Evolutionary conservation across 2,329 filamentous ascomycete species (phyloP), one percentile per base, ranked within the genome.

Genomic region (Teratosphaeria epicoccoides): DNA sequence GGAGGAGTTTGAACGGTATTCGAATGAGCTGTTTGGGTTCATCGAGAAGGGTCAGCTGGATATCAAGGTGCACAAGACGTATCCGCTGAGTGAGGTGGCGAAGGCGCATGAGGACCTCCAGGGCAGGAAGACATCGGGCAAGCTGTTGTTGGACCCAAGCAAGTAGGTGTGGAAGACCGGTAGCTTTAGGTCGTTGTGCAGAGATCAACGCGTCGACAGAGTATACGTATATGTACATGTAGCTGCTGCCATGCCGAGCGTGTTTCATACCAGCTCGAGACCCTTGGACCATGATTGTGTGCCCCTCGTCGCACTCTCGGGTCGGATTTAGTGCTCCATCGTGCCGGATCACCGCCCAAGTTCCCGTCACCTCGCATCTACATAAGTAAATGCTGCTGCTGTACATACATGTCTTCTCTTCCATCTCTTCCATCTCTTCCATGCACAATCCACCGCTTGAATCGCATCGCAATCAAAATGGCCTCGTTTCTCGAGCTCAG

Each of bases 121-220:
- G 70, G 79, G 86, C 43, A 77, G 89, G 61, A 87, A 84, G 74
- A 93, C 88, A 1, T 87, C 82, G 10, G 90, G 90, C 17, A 95
- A 95, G 74, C 69, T 94, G 56, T 67, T 96, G 51, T 68, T 95
- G 63, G 83, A 83, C 71, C 77, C 81, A 12, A 61, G 58, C 17
- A 67, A 64, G 56, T 67, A 61, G 48, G 10, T 48, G 43, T 23
- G 17, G 22, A 24, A 17, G 12, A 20, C 9, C 5, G 33, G 33
- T 20, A 17, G n/a, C n/a, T n/a, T n/a, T n/a, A n/a, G n/a, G 20
- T 2, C 14, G n/a, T n/a, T 40, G 2, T 17, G 4, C n/a, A 17
- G 33, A n/a, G n/a, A n/a, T n/a, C n/a, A n/a, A n/a, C n/a, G n/a
- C n/a, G n/a, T n/a, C n/a, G n/a, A n/a, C n/a, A n/a, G n/a, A n/a